These are phyloP conservation scores for Thielaviopsis cerberus DNA, from an alignment of 2,329 filamentous ascomycete genomes.

Conservation along the genomic window DNA sequence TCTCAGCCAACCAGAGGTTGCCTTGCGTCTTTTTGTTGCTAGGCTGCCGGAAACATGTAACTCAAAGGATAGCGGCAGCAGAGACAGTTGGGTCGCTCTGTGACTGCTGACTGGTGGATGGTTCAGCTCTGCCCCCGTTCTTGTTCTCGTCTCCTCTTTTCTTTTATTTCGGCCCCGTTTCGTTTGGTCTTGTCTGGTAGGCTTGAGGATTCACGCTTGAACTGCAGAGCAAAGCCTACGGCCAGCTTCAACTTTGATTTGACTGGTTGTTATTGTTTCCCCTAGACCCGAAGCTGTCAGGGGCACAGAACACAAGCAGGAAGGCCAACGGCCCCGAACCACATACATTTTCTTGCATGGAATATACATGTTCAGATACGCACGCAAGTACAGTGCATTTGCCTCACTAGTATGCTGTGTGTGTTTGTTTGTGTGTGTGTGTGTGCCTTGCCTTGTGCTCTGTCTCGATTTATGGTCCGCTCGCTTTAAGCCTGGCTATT, in stretches of 20 bases:
- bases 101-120: conserved; percentile 2
- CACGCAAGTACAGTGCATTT: no score
- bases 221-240: not conserved
- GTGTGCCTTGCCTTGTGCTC: not conserved
- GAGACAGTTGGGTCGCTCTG: not conserved
- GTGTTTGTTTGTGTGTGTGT: not conserved
- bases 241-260: not conserved
- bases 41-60: not conserved
- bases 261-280: not conserved
- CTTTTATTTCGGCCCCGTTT: conserved; percentile 4
- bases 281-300: not conserved
- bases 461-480: not conserved
- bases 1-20: not conserved
- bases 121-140: not conserved
- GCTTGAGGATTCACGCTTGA: conserved; percentile 1
- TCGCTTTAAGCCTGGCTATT: not conserved
- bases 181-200: conserved; percentile 9
- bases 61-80: not conserved
- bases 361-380: no score
- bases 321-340: not conserved
- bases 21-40: not conserved
- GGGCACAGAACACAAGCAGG: not conserved
- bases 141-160: not conserved
- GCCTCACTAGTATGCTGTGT: no score
- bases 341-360: not conserved